A percentile compares a stretch with the other conserved stretches of the same genome.
Conservation (phyloP, 768 basidiomycete genomes). For the Mycena indigotica region DNA sequence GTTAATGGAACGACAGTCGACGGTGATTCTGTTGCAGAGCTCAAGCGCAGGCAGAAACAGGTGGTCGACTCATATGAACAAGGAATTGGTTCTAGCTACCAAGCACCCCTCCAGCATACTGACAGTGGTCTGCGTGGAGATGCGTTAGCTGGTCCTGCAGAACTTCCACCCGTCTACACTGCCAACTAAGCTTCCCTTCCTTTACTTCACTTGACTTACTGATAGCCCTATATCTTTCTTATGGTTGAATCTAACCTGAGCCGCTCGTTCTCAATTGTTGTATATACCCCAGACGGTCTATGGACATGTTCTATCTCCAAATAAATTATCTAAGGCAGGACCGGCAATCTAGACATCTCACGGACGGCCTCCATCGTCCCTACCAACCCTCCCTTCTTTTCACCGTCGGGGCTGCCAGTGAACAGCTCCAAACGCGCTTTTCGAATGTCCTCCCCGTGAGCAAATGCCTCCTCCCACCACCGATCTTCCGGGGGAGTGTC, state of each 20-base stretch:
- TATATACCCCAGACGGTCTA: neutral
- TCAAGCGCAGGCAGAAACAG: conserved; percentile 22
- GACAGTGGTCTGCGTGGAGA: conserved; percentile 33
- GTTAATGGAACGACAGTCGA: conserved; percentile 4
- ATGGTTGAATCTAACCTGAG: too few relatives aligned
- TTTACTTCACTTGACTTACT: neutral
- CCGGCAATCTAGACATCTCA: neutral
- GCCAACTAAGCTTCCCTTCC: neutral
- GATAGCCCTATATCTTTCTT: too few relatives aligned
- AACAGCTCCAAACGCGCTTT: neutral
- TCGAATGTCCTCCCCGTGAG: neutral
- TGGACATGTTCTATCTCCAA: neutral
- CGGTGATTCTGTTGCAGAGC: conserved; percentile 19
- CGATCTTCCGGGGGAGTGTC: neutral
- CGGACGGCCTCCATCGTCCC: neutral
- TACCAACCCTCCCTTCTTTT: neutral
- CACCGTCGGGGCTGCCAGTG: neutral
- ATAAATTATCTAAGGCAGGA: neutral
- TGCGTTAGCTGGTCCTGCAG: conserved; percentile 15
- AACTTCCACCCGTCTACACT: conserved; percentile 38
- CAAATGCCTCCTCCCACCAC: neutral
- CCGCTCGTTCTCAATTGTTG: neutral
- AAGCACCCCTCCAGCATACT: conserved; percentile 26
- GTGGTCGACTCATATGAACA: conserved; percentile 21
- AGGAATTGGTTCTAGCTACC: neutral